Evolutionary conservation across 2,329 filamentous ascomycete genomes (phyloP).

Genomic region (Xylaria polymorpha): DNA sequence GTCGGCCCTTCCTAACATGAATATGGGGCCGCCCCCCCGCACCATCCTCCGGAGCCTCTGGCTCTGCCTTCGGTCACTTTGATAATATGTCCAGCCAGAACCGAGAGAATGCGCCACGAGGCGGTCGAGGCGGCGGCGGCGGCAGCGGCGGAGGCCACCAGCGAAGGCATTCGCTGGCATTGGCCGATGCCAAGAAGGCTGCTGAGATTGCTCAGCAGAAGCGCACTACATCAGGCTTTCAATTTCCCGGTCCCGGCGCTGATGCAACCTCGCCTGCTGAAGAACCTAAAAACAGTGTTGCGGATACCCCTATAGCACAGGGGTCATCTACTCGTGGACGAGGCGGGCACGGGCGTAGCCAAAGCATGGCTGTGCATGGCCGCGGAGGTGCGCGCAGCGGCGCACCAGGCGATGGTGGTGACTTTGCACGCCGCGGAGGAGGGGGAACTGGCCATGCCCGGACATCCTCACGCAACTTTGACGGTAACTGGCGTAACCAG

Average conservation of each 20-base stretch:
- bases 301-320: conserved; percentile 56
- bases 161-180: conserved; percentile 90
- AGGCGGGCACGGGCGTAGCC: conserved; percentile 77
- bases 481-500: conserved; percentile 95
- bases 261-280: conserved; percentile 66
- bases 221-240: conserved; percentile 91
- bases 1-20: conserved; percentile 93
- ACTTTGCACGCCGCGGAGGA: conserved; percentile 81
- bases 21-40: conserved; percentile 87
- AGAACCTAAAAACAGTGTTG: conserved; percentile 64
- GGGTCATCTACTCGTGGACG: conserved; percentile 62
- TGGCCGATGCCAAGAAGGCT: conserved; percentile 97
- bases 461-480: conserved; percentile 91
- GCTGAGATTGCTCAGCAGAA: conserved; percentile 97
- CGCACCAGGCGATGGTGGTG: conserved; percentile 65
- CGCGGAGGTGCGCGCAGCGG: conserved; percentile 77
- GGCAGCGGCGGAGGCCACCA: conserved; percentile 80
- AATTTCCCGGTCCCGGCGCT: conserved; percentile 85
- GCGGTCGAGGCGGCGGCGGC: conserved; percentile 71
- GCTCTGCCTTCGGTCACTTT: conserved; percentile 81
- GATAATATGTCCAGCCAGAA: conserved; percentile 71
- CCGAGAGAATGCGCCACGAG: conserved; percentile 76
- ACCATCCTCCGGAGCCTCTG: conserved; percentile 89
- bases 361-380: conserved; percentile 86
- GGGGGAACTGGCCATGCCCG: conserved; percentile 76